Percentiles rank a stretch among this genome's conserved stretches.
These are phyloP conservation scores for Diaporthe amygdali DNA, from an alignment of 2,329 filamentous ascomycete genomes.

Conservation along the genomic window DNA sequence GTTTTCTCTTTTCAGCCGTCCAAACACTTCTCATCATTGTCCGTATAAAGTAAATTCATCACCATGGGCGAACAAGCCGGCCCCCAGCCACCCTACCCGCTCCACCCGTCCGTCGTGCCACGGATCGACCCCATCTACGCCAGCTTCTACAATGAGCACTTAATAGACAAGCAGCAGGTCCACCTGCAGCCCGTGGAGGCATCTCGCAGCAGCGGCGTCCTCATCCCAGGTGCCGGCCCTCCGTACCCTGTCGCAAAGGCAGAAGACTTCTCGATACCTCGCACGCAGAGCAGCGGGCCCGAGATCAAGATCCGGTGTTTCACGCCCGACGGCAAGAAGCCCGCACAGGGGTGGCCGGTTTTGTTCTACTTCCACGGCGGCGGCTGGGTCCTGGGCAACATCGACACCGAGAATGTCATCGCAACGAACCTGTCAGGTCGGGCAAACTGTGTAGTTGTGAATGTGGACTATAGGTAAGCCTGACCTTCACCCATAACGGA, in stretches of 20 bases:
- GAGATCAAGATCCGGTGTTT: slow-evolving; percentile 55
- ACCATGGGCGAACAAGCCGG: slow-evolving; percentile 10
- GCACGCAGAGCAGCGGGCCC: slow-evolving; percentile 51
- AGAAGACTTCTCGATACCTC: slow-evolving; percentile 47
- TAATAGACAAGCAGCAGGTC: slow-evolving; percentile 57
- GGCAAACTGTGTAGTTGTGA: slow-evolving; percentile 57
- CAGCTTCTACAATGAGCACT: slow-evolving; percentile 56
- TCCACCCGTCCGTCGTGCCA: slow-evolving; percentile 51
- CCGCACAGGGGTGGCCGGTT: slow-evolving; percentile 56
- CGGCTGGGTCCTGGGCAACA: slow-evolving; percentile 63
- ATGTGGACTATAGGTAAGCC: slow-evolving; percentile 57
- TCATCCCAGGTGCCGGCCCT: slow-evolving; percentile 58
- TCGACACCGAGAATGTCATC: slow-evolving; percentile 62
- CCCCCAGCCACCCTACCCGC: slow-evolving; percentile 42
- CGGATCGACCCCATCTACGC: slow-evolving; percentile 56
- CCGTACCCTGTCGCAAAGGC: slow-evolving; percentile 52
- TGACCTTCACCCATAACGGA: no score
- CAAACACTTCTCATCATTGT: not conserved
- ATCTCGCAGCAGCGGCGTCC: slow-evolving; percentile 54
- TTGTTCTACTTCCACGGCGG: slow-evolving; percentile 64
- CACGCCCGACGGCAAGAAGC: slow-evolving; percentile 49
- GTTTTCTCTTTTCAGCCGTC: not conserved
- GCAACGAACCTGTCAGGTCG: slow-evolving; percentile 58
- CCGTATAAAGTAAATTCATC: not conserved
- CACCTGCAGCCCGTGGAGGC: slow-evolving; percentile 58